Evolutionary conservation across 2,329 filamentous ascomycete genomes (phyloP), one percentile per base, ranked within the genome.

Genomic region (Stagonosporopsis cucurbitacearum): DNA sequence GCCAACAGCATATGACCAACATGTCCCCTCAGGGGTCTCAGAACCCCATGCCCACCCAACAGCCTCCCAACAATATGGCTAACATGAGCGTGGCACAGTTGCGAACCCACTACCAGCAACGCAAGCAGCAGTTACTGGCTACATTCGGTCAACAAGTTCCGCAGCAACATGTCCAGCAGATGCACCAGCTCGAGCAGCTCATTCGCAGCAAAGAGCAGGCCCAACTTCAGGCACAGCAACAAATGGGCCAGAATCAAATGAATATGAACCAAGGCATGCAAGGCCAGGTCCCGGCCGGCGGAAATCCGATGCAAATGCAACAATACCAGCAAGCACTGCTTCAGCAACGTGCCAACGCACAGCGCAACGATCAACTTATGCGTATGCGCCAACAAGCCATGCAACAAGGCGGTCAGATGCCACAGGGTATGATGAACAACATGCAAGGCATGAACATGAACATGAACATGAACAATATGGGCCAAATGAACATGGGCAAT

Each of bases 261-360:
- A 58, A 65, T 19, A 61, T 62, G 52, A 54, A 60, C 23, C 50
- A 65, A 51, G 53, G 49, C 20, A 68, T 71, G 66, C 64, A 71
- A 13, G 51, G 53, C 32, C 69, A 70, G 36, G 69, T 70, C 56
- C 58, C 42, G 58, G 59, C 32, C 37, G 60, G 50, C 1, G 60
- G 63, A 23, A 68, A 66, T 17, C 65, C 66, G 3, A 65, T 66
- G 37, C 71, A 73, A 53, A 69, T 73, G 65, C 70, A 73, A 41
- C 69, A 71, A 47, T 71, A 72, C 42, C 70, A 74, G 56, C 68
- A 70, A 30, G 60, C 68, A 52, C 63, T 73, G 19, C 70, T 75
- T 37, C 68, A 72, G 44, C 71, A 75, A 48, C 69, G 71, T 15
- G 64, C 64, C 22, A 65, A 74, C 25, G 66, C 71, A 20, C 63